phyloP scores from a whole-genome alignment of 73 alveolate genomes.

The Tetrahymena elliotti region DNA sequence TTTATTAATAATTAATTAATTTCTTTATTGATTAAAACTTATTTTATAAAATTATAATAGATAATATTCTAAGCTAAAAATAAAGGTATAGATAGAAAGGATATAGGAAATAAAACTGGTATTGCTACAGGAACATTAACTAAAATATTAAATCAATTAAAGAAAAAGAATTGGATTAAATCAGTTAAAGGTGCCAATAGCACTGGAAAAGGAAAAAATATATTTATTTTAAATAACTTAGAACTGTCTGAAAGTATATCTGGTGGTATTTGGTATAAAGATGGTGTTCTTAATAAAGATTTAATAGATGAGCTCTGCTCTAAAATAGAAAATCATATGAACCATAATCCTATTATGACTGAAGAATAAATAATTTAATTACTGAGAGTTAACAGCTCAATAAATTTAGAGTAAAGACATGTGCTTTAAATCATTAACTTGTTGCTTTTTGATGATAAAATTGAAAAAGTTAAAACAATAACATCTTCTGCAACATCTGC shows the following conservation, averaged over 20 bases:
- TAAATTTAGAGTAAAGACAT: background rate
- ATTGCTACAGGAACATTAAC: background rate
- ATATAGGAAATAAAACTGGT: background rate
- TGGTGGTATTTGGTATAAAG: background rate
- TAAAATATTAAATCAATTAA: background rate
- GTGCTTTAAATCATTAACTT: background rate
- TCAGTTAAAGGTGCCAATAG: background rate
- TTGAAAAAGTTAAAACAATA: background rate
- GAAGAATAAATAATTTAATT: background rate
- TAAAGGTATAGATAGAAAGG: background rate
- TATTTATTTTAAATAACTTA: background rate
- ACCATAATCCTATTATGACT: background rate
- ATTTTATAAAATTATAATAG: background rate
- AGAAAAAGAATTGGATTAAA: background rate
- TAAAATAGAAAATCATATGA: background rate
- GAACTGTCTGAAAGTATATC: background rate
- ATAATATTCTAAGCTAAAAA: background rate
- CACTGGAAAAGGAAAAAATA: background rate
- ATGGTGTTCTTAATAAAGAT: background rate
- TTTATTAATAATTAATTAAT: no score
- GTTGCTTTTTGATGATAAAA: background rate
- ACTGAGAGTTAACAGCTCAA: background rate
- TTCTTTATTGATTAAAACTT: background rate
- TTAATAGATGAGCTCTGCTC: background rate
- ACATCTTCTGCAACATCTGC: background rate